Base-by-base conservation (phyloP, 495 filamentous ascomycete species). In the Lineolata rhizophorae region DNA sequence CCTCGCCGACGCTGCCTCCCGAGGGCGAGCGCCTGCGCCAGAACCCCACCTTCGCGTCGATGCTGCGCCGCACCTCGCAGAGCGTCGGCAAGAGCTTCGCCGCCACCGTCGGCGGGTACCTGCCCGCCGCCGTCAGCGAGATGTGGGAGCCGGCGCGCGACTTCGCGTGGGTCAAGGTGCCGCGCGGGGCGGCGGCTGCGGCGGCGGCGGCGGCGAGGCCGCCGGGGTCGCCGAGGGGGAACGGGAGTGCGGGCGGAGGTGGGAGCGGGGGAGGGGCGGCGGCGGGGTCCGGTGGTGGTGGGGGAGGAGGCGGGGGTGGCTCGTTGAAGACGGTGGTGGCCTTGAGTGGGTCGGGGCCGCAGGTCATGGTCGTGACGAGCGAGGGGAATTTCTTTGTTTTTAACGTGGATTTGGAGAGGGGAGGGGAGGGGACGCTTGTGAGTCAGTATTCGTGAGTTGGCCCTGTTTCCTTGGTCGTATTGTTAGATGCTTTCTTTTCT, bases 341-440 rank as follows among this genome's bases (percentile, higher is more conserved):
- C 4, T 82, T 97, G 72, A 92, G 80, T 44, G 84, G 67, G 43
- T 85, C 69, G 43, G 79, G 74, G 9, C 87, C 90, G 0, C 82
- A 94, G 43, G 77, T 97, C 18, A 94, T 95, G 85, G 80, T 95
- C 1, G 90, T 93, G 9, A 95, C 87, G 2, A 92, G 76, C 40
- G 90, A 95, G 48, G 87, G 87, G 10, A 71, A 72, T 15, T 95
- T 92, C 44, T 94, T 84, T 41, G 78, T 95, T 11, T 95, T 79
- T 50, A 84, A 76, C 37, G 81, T 97, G 25, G 84, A 97, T 47
- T 64, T 97, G 61, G 82, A 92, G 30, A 80, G 75, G 39, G 87
- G 87, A 20, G 87, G 87, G n/a, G 87, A 95, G 54, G 87, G 90
- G 1, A 75, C 71, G 17, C 50, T 95, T 38, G 70, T 79, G 20